Evolutionary conservation across 176 grass and related monocot species (phyloP), one percentile per base, ranked within the genome.

Genomic region (Zoysia pacifica): DNA sequence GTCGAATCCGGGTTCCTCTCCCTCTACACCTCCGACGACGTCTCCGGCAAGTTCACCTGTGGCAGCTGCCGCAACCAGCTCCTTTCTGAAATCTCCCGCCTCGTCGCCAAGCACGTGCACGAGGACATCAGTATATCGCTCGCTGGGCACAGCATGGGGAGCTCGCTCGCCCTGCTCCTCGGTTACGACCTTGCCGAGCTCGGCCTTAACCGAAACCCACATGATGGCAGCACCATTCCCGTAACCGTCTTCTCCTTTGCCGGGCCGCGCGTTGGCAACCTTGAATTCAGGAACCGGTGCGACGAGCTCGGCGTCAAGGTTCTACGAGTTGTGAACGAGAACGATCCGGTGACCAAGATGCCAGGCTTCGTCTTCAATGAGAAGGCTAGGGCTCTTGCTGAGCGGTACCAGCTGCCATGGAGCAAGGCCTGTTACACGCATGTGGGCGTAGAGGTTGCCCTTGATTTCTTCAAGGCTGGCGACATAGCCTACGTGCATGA

Each of bases 101-200:
- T 96, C 10, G 35, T 90, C 40, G 35, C 41, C n/a, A 38, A 79
- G 35, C 54, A 92, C 75, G 85, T 64, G 38, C 43, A 83, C 56
- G 93, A 91, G 12, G 84, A 78, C 2, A 14, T 94, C 2, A 91
- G 89, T 74, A 90, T 95, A 52, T 91, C 93, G 10, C 84, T 96
- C 19, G 87, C 87, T 0, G 93, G 90, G 4, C 93, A 96, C 80
- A 96, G 90, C 90, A 92, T 96, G 93, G 93, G 93, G 2, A 96
- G 93, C 87, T 92, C 93, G 36, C 67, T 96, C 7, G 93, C 93
- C 0, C 47, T 85, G 3, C 90, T 96, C 6, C 90, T 96, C 52
- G 93, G 87, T 43, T 92, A 96, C 54, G 93, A 92, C 76, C 78
- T 96, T 18, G 90, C 90, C 3, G 93, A 96, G 76, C 85, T 96